Conservation (phyloP, 352 stramenopile genomes). For the Phytophthora macrochlamydospora region DNA sequence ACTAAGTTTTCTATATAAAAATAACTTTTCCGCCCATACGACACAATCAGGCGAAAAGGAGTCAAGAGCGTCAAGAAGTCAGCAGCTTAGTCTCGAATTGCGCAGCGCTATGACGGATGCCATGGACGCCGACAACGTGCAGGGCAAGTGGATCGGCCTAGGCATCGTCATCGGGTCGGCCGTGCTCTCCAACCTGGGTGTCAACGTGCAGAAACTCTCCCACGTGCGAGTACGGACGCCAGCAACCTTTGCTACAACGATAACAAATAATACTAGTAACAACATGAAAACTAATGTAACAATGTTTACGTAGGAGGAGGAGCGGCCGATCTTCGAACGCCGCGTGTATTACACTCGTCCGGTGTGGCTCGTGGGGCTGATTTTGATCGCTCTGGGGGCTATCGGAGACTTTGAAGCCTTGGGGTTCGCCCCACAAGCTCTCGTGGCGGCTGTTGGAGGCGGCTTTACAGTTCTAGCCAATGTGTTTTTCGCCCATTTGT, state of each 20-base stretch:
- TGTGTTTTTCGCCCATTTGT: slow-evolving; percentile 88
- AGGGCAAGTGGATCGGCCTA: slow-evolving; percentile 87
- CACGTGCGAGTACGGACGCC: slow-evolving; percentile 65
- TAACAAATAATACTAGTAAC: background rate
- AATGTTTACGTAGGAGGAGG: slow-evolving; percentile 50
- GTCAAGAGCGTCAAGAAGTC: no score
- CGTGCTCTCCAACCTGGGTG: slow-evolving; percentile 84
- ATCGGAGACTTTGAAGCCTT: slow-evolving; percentile 90
- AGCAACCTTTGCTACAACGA: background rate
- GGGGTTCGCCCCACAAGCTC: slow-evolving; percentile 84
- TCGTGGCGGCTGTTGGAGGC: slow-evolving; percentile 85
- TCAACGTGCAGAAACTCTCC: slow-evolving; percentile 89
- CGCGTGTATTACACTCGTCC: slow-evolving; percentile 85
- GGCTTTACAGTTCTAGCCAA: slow-evolving; percentile 90
- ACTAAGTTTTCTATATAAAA: background rate
- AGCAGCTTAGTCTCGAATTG: no score
- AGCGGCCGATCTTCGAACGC: slow-evolving; percentile 61
- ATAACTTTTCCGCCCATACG: background rate
- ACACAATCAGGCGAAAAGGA: background rate
- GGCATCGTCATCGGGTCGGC: slow-evolving; percentile 79
- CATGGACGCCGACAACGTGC: slow-evolving; percentile 46
- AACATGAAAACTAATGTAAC: slow-evolving; percentile 5
- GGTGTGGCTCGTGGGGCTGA: slow-evolving; percentile 83
- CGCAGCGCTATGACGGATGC: slow-evolving; percentile 16
- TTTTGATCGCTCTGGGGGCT: slow-evolving; percentile 79